A percentile compares a stretch with the other conserved stretches of the same genome.
Conservation (phyloP, 208 protist species). For the Leishmania tropica region DNA sequence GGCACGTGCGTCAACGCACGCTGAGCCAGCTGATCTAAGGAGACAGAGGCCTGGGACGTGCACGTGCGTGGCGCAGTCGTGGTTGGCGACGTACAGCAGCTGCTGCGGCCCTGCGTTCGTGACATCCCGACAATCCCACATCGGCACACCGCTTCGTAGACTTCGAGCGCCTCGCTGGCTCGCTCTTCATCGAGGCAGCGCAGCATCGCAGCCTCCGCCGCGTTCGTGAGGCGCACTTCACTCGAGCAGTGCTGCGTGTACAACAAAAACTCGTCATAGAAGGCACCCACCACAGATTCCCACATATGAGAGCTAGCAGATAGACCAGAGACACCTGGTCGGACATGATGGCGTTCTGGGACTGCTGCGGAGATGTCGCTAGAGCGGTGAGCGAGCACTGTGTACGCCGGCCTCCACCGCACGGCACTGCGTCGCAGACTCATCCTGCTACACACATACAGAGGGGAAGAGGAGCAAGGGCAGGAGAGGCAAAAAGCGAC, state of each 20-base stretch:
- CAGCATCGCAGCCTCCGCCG: conserved; percentile 49
- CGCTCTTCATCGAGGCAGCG: conserved; percentile 49
- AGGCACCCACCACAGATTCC: conserved; percentile 35
- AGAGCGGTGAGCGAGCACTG: neutral
- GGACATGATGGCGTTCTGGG: neutral
- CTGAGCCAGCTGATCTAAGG: conserved; percentile 26
- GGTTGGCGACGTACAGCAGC: neutral
- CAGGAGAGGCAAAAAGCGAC: neutral
- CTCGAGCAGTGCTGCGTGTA: conserved; percentile 11
- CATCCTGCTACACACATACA: conserved; percentile 1
- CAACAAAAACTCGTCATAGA: conserved; percentile 21
- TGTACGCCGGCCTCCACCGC: neutral
- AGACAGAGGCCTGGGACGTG: neutral
- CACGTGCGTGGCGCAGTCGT: neutral
- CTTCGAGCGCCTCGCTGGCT: conserved; percentile 53
- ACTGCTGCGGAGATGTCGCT: neutral
- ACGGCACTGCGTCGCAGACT: conserved; percentile 1
- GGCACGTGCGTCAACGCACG: conserved; percentile 21
- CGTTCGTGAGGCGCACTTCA: conserved; percentile 9
- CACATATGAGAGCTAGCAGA: conserved; percentile 20
- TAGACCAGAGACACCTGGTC: conserved; percentile 6
- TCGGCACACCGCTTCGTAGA: conserved; percentile 51
- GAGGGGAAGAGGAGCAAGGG: neutral
- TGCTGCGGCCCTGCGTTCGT: neutral
- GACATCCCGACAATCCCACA: conserved; percentile 29